These are phyloP conservation scores for Boletus vermiculosoides DNA, from an alignment of 768 basidiomycete genomes.

Conservation along the genomic window DNA sequence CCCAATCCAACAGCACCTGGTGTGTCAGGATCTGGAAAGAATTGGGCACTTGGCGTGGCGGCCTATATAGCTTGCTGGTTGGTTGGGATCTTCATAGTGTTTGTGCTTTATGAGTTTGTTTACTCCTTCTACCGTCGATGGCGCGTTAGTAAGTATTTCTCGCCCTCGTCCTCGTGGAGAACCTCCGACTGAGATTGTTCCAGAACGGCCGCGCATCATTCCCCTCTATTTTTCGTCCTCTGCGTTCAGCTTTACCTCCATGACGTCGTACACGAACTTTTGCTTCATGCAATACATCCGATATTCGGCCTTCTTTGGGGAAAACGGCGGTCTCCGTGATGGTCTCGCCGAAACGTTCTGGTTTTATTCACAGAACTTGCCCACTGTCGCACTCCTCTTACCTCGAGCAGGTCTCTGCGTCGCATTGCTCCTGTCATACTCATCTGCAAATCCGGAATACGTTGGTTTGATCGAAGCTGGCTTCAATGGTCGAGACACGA, in stretches of 20 bases:
- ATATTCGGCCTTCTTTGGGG: constrained; percentile 59
- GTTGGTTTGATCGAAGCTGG: constrained; percentile 49
- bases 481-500: constrained; percentile 56
- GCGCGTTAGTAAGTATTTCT: constrained; percentile 66
- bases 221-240: constrained; percentile 83
- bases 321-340: constrained; percentile 49
- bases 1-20: constrained; percentile 69
- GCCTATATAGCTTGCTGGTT: constrained; percentile 84
- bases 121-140: constrained; percentile 75
- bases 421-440: constrained; percentile 68
- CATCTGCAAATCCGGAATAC: constrained; percentile 46
- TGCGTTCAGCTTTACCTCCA: constrained; percentile 69
- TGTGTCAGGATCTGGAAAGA: constrained; percentile 67
- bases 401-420: constrained; percentile 78
- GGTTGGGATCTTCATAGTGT: constrained; percentile 69
- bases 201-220: constrained; percentile 80
- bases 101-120: constrained; percentile 73
- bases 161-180: constrained; percentile 17
- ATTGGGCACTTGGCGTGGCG: constrained; percentile 80
- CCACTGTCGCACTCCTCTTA: constrained; percentile 77
- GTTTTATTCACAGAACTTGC: constrained; percentile 81
- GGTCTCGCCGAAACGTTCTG: constrained; percentile 82
- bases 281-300: constrained; percentile 83
- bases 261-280: constrained; percentile 81
- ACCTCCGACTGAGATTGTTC: constrained; percentile 3